Evolutionary conservation across 352 stramenopile species (phyloP).

Genomic region (Elongisporangium undulatum): DNA sequence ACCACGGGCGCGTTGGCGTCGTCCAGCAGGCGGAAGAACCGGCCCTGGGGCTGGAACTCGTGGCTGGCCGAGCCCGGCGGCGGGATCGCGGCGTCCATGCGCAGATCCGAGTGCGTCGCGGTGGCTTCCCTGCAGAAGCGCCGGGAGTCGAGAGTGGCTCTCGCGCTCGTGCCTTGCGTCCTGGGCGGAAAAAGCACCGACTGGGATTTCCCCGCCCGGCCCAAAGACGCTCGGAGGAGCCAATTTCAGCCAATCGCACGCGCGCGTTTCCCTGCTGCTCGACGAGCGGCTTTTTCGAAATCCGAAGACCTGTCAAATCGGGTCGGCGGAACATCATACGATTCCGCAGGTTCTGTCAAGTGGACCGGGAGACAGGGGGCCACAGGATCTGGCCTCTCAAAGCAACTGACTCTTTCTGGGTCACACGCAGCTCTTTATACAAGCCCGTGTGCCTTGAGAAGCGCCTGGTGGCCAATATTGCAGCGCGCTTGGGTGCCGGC

Average conservation of each 20-base stretch:
- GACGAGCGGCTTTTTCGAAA: not conserved
- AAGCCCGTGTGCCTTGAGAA: not conserved
- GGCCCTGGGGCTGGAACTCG: slow-evolving; percentile 9
- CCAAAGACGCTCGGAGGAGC: not conserved
- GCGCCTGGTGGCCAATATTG: too few relatives aligned
- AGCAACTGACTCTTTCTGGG: not conserved
- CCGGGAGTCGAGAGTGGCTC: slow-evolving; percentile 1
- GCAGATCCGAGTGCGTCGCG: not conserved
- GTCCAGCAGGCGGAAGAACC: slow-evolving; percentile 42
- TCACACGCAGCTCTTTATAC: not conserved
- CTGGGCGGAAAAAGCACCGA: not conserved
- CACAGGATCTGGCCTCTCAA: not conserved
- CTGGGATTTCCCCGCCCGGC: not conserved
- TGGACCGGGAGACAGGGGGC: not conserved
- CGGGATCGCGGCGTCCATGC: slow-evolving; percentile 1
- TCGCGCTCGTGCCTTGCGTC: not conserved
- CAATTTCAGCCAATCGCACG: not conserved
- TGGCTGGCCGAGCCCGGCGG: not conserved
- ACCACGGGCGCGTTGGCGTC: slow-evolving; percentile 50
- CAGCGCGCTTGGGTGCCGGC: too few relatives aligned
- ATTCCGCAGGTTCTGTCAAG: not conserved
- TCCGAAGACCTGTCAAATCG: not conserved
- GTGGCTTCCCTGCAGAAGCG: slow-evolving; percentile 4
- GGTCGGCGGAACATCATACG: not conserved
- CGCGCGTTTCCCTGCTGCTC: not conserved